Conservation (phyloP, 2,329 filamentous ascomycete genomes). For the Pseudovirgaria hyperparasitica region DNA sequence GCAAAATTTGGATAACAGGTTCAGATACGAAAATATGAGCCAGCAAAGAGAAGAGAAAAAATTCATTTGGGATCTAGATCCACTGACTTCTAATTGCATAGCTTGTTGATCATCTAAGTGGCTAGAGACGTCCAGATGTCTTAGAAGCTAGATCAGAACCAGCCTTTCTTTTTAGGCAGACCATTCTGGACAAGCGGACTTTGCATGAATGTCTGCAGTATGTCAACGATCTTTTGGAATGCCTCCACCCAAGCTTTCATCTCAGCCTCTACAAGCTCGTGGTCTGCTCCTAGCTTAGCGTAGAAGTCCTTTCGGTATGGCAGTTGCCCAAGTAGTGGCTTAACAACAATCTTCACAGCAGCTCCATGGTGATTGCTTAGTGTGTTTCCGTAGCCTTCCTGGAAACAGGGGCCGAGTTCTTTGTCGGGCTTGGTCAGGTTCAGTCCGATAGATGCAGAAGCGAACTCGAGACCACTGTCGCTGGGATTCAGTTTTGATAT, state of each 20-base stretch:
- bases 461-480: constrained; percentile 81
- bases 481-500: constrained; percentile 4
- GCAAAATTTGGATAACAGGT: too few species aligned
- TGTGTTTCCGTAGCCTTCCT: constrained; percentile 67
- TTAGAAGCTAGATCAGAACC: too few species aligned
- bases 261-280: constrained; percentile 47
- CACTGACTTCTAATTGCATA: too few species aligned
- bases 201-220: constrained; percentile 57
- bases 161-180: too few species aligned
- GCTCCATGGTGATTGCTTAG: constrained; percentile 89
- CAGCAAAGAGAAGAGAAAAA: too few species aligned
- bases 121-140: too few species aligned
- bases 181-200: constrained; percentile 7
- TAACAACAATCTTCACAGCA: constrained; percentile 84
- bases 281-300: constrained; percentile 62
- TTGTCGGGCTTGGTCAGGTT: constrained; percentile 56
- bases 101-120: neutral
- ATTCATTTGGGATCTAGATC: too few species aligned
- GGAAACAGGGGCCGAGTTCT: constrained; percentile 81
- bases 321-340: constrained; percentile 80
- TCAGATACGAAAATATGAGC: too few species aligned
- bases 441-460: constrained; percentile 65
- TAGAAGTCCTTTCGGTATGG: constrained; percentile 95
- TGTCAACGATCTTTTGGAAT: constrained; percentile 65
- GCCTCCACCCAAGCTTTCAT: constrained; percentile 62